Base-by-base conservation (phyloP, 108 stramenopile genomes). In the Pseudonitzschia delicatissima region DNA sequence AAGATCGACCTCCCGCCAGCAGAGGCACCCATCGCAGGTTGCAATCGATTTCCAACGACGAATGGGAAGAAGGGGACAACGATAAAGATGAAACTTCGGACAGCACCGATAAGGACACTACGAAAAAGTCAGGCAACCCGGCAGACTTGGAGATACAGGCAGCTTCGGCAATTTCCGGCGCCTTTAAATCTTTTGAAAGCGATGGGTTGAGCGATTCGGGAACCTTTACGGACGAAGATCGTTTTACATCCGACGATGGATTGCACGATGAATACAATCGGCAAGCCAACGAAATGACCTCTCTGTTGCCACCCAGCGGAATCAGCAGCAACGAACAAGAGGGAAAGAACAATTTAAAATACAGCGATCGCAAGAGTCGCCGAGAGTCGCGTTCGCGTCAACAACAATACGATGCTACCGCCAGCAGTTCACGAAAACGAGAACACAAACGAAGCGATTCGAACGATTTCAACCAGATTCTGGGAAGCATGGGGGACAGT, bases 21-120 rank as follows among this genome's bases (percentile, higher is more conserved):
- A 52, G 74, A 28, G 79, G 79, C 36, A 72, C 74, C 0, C 74
- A 76, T 57, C 66, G 62, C 64, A 74, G 79, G 18, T 69, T 80
- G 32, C 45, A 61, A 15, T 71, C 79, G 13, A 80, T 80, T 37
- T 62, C 66, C 48, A 72, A 76, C 55, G 79, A 80, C 44, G 74
- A 76, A n/a, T 80, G 79, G 79, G 74, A 70, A 20, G 61, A 59
- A 12, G 21, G 17, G 9, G 49, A 42, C 17, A 21, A 34, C 13
- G 57, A 35, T 6, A 45, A 58, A 5, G 35, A 69, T 6, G 52
- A 58, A 7, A 39, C 18, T 18, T 27, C 55, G 17, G 31, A 57
- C 15, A 2, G 13, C 55, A 57, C 3, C 1, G 15, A 31, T 25
- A 34, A 34, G 55, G 55, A 57, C 6, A 18, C 15, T 7, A 3